Base-by-base conservation (phyloP, 306 rosid species). In the Malus sieversii region DNA sequence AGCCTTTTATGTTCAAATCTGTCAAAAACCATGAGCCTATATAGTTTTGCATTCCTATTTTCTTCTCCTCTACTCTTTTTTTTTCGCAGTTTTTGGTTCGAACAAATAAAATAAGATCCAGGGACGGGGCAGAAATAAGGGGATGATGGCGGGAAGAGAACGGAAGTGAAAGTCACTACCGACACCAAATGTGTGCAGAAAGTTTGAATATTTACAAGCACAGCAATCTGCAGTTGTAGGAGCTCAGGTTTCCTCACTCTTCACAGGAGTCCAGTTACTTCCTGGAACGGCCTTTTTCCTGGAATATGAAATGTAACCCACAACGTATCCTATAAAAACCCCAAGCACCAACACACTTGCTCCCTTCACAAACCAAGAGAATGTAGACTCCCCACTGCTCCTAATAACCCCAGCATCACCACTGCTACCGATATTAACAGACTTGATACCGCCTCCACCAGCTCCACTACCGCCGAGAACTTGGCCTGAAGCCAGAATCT, bases 261-360 rank as follows among this genome's bases (percentile, higher is more conserved):
- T 92, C 84, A 95, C 86, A 0, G 85, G 89, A 76, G 84, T 81
- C 96, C 97, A 95, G 75, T 67, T 79, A 62, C 61, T 84, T 77
- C 20, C 72, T 8, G 85, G 16, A 29, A 55, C 78, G 11, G 73
- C 5, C 70, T 83, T 85, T 85, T 85, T 92, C 84, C 84, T 82
- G 38, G 86, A 71, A 71, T 80, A 90, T 9, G 93, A 85, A 74
- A 89, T 3, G 57, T 84, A 90, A 60, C 97, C 97, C 75, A 91
- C 51, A 44, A 90, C 75, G 75, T 90, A 95, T 19, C 99, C 99
- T 70, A 86, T 25, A 57, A 95, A 82, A 63, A 91, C 96, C 30
- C 97, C 99, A 18, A 93, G 87, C 72, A 85, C 79, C 83, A 93
- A 70, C 29, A 93, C 76, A 73, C 95, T 85, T 65, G 78, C 94